Conservation (phyloP, 768 basidiomycete species). For the Mycena maculata region DNA sequence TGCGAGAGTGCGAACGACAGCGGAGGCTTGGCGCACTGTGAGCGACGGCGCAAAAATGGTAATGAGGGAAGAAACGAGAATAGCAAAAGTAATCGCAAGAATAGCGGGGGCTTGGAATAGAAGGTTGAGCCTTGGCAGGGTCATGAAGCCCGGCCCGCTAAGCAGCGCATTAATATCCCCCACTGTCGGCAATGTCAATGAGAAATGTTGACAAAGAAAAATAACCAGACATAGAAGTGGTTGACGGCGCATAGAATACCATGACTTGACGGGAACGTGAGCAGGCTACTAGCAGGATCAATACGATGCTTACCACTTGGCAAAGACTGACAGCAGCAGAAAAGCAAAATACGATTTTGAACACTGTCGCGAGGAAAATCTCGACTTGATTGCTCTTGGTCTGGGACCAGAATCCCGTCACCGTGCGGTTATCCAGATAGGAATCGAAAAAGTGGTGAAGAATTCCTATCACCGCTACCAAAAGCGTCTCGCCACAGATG, state of each 20-base stretch:
- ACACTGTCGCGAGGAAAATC: slow-evolving; percentile 4
- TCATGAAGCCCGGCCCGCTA: background rate
- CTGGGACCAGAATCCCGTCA: slow-evolving; percentile 12
- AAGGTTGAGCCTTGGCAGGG: background rate
- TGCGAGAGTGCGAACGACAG: background rate
- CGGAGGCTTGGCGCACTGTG: background rate
- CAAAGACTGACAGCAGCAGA: slow-evolving; percentile 5
- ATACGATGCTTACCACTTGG: background rate
- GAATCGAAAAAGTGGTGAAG: slow-evolving; percentile 8
- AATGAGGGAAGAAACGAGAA: slow-evolving; percentile 15
- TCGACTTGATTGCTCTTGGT: slow-evolving; percentile 4
- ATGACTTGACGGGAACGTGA: background rate
- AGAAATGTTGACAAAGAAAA: too few species aligned
- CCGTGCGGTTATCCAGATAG: background rate
- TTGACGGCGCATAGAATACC: slow-evolving; percentile 12
- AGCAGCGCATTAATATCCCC: slow-evolving; percentile 6
- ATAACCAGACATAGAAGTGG: background rate
- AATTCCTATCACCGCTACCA: background rate
- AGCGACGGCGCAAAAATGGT: slow-evolving; percentile 27
- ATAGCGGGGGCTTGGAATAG: background rate
- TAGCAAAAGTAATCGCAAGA: background rate
- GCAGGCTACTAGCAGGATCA: background rate
- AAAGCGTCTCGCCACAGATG: background rate
- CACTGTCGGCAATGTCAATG: background rate
- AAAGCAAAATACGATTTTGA: slow-evolving; percentile 11